These are phyloP conservation scores for Cadophora luteo-olivacea DNA, from an alignment of 2,329 filamentous ascomycete species.

Conservation along the genomic window DNA sequence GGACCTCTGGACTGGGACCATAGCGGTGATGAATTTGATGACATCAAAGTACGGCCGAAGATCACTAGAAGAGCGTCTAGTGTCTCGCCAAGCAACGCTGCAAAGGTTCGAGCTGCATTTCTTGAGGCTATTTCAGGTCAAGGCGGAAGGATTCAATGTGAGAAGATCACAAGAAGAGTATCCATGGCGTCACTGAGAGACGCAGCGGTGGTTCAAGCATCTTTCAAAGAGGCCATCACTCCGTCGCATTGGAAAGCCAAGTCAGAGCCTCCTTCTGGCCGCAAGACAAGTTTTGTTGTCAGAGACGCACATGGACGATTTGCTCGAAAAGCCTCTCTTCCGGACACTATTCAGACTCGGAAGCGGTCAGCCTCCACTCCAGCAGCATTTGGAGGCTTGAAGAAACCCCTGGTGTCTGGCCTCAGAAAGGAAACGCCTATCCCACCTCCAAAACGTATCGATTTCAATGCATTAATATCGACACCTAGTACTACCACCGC, in stretches of 20 bases:
- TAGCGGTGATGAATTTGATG: constrained; percentile 27
- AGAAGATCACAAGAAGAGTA: constrained; percentile 17
- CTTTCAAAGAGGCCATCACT: neutral
- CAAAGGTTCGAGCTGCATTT: constrained; percentile 16
- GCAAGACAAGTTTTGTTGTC: neutral
- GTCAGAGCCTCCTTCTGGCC: neutral
- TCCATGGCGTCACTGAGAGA: constrained; percentile 15
- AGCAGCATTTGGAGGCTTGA: neutral
- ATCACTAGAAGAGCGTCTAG: constrained; percentile 20
- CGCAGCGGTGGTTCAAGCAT: constrained; percentile 5
- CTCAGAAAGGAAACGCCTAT: constrained; percentile 20
- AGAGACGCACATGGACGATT: constrained; percentile 23
- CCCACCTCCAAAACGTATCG: constrained; percentile 13
- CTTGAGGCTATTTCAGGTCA: neutral
- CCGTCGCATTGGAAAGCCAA: neutral
- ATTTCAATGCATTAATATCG: neutral
- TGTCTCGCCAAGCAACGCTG: constrained; percentile 15
- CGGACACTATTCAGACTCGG: neutral
- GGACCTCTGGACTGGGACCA: constrained; percentile 32
- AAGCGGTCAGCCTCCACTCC: constrained; percentile 1
- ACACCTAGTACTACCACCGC: neutral
- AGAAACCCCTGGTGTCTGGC: neutral
- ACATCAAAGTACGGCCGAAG: constrained; percentile 26
- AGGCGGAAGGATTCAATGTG: neutral
- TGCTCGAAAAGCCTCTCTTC: neutral